Conservation (phyloP, 345 rosid genomes). For the Clarkia xantiana region DNA sequence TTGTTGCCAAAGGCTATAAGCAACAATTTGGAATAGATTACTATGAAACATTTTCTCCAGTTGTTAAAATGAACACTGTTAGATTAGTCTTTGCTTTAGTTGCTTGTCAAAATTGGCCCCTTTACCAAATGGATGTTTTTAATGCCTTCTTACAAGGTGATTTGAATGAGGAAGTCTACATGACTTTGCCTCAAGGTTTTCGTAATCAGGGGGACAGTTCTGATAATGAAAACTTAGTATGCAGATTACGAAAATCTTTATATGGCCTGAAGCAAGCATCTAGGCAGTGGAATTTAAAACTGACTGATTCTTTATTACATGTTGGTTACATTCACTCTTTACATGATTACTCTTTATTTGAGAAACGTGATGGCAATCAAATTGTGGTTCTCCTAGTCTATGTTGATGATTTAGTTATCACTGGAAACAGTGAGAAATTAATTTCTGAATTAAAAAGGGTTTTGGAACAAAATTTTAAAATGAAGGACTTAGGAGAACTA, state of each 20-base stretch:
- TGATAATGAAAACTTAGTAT: too few relatives aligned
- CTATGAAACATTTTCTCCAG: neutral
- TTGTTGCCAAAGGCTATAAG: neutral
- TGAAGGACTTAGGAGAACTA: neutral
- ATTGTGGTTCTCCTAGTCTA: too few relatives aligned
- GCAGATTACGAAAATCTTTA: too few relatives aligned
- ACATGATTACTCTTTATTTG: neutral
- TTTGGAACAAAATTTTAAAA: neutral
- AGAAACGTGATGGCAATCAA: neutral
- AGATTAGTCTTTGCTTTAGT: neutral
- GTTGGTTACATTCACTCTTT: neutral
- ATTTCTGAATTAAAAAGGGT: neutral
- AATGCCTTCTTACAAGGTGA: conserved; percentile 1
- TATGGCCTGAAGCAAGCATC: neutral
- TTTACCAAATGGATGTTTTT: neutral
- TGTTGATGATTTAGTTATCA: neutral
- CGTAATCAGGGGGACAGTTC: too few relatives aligned
- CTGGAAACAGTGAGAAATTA: neutral
- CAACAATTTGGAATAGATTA: neutral
- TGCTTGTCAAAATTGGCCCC: neutral
- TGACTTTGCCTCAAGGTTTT: neutral
- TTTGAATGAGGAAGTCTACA: neutral
- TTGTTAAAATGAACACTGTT: neutral
- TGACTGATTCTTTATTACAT: neutral
- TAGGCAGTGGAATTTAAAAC: neutral